Evolutionary conservation across 179 eudicot genomes (phyloP).

Genomic region (Camellia oleifera): DNA sequence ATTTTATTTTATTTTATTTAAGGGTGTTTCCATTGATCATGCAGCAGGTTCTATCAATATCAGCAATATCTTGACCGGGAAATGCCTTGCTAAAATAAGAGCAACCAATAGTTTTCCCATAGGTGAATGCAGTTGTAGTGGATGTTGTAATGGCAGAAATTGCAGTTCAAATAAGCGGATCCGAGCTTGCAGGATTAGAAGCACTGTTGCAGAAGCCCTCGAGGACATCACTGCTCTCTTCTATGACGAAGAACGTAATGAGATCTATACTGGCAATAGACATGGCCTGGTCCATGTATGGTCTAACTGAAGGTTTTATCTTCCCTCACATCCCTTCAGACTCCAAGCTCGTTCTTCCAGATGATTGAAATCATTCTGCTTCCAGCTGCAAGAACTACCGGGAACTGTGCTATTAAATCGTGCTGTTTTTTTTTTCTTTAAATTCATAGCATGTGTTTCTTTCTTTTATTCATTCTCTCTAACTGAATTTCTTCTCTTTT

Average conservation of each 20-base stretch:
- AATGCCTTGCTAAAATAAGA: constrained; percentile 87
- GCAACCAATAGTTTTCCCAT: constrained; percentile 41
- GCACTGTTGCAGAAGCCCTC: constrained; percentile 77
- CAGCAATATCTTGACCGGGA: constrained; percentile 87
- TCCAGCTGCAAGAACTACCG: constrained; percentile 1
- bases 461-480: background rate
- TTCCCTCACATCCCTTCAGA: background rate
- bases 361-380: constrained; percentile 4
- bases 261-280: constrained; percentile 88
- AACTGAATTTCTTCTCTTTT: background rate
- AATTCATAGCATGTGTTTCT: background rate
- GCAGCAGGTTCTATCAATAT: constrained; percentile 88
- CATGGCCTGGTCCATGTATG: constrained; percentile 87
- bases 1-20: background rate
- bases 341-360: background rate
- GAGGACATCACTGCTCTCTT: constrained; percentile 92
- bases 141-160: constrained; percentile 23
- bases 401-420: constrained; percentile 3
- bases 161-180: constrained; percentile 55
- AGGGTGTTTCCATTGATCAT: constrained; percentile 17
- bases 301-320: constrained; percentile 55
- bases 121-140: constrained; percentile 44
- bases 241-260: constrained; percentile 92
- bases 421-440: background rate
- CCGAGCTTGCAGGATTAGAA: constrained; percentile 41